Evolutionary conservation across 331 rosid genomes (phyloP).

Genomic region (Pyrus hybrid): DNA sequence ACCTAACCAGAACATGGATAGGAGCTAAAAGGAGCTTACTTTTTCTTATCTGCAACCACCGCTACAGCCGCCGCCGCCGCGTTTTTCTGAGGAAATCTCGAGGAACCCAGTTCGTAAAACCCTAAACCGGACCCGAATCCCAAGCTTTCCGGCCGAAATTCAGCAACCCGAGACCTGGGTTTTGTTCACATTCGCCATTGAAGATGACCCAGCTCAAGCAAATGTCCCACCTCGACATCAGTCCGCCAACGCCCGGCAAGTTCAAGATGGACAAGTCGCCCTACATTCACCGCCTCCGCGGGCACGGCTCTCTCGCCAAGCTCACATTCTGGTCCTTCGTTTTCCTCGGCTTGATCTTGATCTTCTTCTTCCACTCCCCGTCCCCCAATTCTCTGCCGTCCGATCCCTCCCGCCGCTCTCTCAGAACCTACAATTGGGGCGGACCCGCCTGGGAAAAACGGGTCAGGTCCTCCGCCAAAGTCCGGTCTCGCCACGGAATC

Average conservation of each 20-base stretch:
- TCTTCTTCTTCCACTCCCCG: conserved; percentile 64
- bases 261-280: conserved; percentile 70
- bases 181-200: conserved; percentile 14
- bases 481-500: conserved; percentile 46
- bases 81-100: too few species aligned
- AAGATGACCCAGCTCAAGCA: conserved; percentile 20
- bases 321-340: conserved; percentile 60
- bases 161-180: conserved; percentile 25
- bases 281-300: conserved; percentile 46
- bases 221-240: conserved; percentile 36
- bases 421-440: conserved; percentile 59
- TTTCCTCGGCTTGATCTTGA: conserved; percentile 56
- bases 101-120: too few species aligned
- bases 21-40: conserved; percentile 8
- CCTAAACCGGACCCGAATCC: conserved; percentile 20
- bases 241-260: conserved; percentile 76
- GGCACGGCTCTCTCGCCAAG: conserved; percentile 61
- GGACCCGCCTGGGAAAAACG: conserved; percentile 76
- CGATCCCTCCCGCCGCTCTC: conserved; percentile 61
- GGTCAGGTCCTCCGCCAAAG: conserved; percentile 49
- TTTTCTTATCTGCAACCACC: conserved; percentile 22
- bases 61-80: too few species aligned
- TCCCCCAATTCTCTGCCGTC: conserved; percentile 26
- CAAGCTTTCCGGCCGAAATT: neutral
- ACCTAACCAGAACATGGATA: conserved; percentile 1